Evolutionary conservation across 495 filamentous ascomycete species (phyloP).

Genomic region (Hyaloscypha bicolor): DNA sequence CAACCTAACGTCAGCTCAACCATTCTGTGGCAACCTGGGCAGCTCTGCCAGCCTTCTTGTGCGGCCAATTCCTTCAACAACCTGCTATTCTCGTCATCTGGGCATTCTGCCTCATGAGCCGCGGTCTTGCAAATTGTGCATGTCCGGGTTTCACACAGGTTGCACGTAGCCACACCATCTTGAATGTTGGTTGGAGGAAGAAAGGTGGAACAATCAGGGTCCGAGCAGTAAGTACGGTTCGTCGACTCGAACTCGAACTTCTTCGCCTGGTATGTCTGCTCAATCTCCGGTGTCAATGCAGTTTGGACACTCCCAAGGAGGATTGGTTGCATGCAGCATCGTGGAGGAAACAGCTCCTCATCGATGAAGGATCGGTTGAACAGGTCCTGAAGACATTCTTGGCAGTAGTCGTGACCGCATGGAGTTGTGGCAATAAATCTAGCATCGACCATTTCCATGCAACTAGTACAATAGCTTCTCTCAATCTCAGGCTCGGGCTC

Average conservation of each 20-base stretch:
- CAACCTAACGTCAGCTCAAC: no score
- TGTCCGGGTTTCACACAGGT: conserved; percentile 35
- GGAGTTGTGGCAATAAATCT: no score
- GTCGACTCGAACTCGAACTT: conserved; percentile 20
- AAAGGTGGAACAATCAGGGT: conserved; percentile 25
- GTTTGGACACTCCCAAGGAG: not conserved
- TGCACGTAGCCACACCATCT: conserved; percentile 33
- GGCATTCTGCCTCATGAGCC: conserved; percentile 8
- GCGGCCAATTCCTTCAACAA: not conserved
- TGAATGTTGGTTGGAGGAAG: not conserved
- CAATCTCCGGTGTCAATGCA: conserved; percentile 4
- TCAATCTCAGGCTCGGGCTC: no score
- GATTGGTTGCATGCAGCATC: conserved; percentile 9
- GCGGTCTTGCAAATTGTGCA: conserved; percentile 43
- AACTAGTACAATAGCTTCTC: no score
- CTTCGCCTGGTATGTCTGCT: conserved; percentile 17
- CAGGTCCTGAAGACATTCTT: not conserved
- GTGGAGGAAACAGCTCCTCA: conserved; percentile 10
- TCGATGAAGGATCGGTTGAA: conserved; percentile 2
- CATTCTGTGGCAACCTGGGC: not conserved
- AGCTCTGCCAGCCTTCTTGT: conserved; percentile 19
- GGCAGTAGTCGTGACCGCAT: conserved; percentile 15
- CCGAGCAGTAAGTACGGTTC: conserved; percentile 26
- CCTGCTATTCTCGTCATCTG: not conserved
- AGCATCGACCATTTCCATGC: no score